A percentile compares a stretch with the other conserved stretches of the same genome.
These are phyloP conservation scores for Parmelia sp. DNA, from an alignment of 495 filamentous ascomycete species.

Conservation along the genomic window DNA sequence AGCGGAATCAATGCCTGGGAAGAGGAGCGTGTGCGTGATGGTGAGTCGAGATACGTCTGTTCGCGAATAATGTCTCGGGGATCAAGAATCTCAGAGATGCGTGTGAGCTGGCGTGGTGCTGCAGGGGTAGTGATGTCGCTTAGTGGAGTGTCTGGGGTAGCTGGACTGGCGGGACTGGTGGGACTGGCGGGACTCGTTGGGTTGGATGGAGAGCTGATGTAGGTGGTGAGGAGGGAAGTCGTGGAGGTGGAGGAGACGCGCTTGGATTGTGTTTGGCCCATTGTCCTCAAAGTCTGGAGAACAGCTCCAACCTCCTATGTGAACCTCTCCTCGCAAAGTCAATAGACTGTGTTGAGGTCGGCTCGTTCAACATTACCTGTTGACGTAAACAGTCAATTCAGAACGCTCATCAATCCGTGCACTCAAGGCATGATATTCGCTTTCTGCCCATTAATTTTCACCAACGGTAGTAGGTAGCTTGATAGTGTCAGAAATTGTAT, in stretches of 20 bases:
- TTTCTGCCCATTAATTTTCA: not conserved
- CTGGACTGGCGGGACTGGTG: not conserved
- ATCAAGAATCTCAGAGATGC: conserved; percentile 33
- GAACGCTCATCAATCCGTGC: not conserved
- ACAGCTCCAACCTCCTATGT: not conserved
- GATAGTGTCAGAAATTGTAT: not conserved
- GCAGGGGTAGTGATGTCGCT: conserved; percentile 24
- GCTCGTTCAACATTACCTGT: not conserved
- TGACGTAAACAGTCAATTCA: not conserved
- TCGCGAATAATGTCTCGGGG: conserved; percentile 27
- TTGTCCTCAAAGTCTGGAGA: not conserved
- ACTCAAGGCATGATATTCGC: not conserved
- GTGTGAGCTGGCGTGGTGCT: conserved; percentile 25
- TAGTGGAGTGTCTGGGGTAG: not conserved
- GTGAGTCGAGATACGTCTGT: conserved; percentile 4
- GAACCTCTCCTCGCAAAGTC: not conserved
- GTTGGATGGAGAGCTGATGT: not conserved
- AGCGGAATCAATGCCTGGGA: not conserved
- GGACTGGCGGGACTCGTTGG: conserved; percentile 5
- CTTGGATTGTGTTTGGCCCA: conserved; percentile 17
- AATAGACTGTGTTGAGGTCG: not conserved
- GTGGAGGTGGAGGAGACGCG: conserved; percentile 7
- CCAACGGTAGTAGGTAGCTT: not conserved
- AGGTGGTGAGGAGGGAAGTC: conserved; percentile 13
- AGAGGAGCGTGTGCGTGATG: not conserved